phyloP scores from a whole-genome alignment of 2,329 filamentous ascomycete genomes.

The Fusarium sp. region DNA sequence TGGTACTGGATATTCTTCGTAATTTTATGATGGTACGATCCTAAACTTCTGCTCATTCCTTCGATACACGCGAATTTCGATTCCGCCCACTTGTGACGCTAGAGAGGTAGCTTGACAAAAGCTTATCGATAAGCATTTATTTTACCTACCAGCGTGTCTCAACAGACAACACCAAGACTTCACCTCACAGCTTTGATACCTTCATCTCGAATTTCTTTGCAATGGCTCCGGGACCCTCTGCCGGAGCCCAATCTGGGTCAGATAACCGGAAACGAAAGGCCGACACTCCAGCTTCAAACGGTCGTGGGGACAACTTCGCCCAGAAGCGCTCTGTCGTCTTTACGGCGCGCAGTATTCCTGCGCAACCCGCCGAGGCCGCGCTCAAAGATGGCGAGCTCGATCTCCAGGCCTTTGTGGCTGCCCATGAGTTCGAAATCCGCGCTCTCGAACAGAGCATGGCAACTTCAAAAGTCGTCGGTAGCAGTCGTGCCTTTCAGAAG shows the following conservation, averaged over 20 bases:
- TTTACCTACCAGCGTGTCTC: conserved; percentile 31
- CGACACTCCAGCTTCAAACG: conserved; percentile 37
- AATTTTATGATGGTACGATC: no score
- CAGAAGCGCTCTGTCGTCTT: conserved; percentile 63
- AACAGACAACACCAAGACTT: conserved; percentile 4
- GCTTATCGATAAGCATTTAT: conserved; percentile 51
- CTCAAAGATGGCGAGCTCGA: conserved; percentile 83
- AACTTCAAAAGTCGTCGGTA: conserved; percentile 72
- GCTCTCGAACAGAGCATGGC: conserved; percentile 86
- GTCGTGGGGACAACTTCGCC: conserved; percentile 45
- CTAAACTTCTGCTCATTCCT: no score
- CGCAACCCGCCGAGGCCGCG: conserved; percentile 64
- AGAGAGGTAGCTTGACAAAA: neutral
- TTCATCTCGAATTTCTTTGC: conserved; percentile 25
- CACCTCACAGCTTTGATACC: conserved; percentile 6
- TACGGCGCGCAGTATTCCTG: conserved; percentile 63
- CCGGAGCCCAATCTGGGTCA: conserved; percentile 46
- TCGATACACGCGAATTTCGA: no score
- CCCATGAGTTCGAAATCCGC: conserved; percentile 89
- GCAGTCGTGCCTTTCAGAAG: conserved; percentile 87
- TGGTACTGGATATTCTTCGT: no score
- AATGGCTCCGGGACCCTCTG: conserved; percentile 48
- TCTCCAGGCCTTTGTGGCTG: conserved; percentile 84
- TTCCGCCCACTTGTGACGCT: neutral
- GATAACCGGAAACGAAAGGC: conserved; percentile 49